Evolutionary conservation across 2,329 filamentous ascomycete species (phyloP).

Genomic region (Pyricularia grisea): DNA sequence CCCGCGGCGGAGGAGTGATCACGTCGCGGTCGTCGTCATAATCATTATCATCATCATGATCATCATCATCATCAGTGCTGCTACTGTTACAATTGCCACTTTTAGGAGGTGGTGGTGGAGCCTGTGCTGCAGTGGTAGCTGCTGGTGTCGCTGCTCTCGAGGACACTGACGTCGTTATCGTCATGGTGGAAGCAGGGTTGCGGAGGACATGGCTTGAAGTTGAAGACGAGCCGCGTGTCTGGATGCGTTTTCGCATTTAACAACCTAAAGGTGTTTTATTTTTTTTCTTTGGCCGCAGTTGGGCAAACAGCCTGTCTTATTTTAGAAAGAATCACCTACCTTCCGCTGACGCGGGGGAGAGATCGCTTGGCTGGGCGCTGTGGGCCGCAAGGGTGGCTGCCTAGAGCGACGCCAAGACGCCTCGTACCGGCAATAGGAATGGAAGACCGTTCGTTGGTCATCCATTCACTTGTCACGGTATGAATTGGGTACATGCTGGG

Average conservation of each 20-base stretch:
- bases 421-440: too few relatives aligned
- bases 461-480: too few relatives aligned
- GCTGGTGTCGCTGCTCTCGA: slow-evolving; percentile 15
- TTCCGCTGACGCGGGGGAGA: too few relatives aligned
- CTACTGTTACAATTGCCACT: not conserved
- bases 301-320: too few relatives aligned
- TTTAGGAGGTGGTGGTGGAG: not conserved
- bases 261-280: not conserved
- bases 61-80: not conserved
- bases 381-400: too few relatives aligned
- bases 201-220: slow-evolving; percentile 19
- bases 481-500: not conserved
- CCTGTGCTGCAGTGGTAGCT: slow-evolving; percentile 12
- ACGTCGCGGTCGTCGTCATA: slow-evolving; percentile 17
- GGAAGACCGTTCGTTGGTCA: too few relatives aligned
- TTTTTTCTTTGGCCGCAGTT: not conserved
- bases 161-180: slow-evolving; percentile 17
- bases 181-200: slow-evolving; percentile 14
- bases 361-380: too few relatives aligned
- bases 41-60: slow-evolving; percentile 6
- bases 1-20: slow-evolving; percentile 30
- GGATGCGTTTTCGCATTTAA: not conserved
- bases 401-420: too few relatives aligned
- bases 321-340: too few relatives aligned
- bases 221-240: not conserved